Evolutionary conservation across 345 rosid genomes (phyloP).

Genomic region (Ricinus communis): DNA sequence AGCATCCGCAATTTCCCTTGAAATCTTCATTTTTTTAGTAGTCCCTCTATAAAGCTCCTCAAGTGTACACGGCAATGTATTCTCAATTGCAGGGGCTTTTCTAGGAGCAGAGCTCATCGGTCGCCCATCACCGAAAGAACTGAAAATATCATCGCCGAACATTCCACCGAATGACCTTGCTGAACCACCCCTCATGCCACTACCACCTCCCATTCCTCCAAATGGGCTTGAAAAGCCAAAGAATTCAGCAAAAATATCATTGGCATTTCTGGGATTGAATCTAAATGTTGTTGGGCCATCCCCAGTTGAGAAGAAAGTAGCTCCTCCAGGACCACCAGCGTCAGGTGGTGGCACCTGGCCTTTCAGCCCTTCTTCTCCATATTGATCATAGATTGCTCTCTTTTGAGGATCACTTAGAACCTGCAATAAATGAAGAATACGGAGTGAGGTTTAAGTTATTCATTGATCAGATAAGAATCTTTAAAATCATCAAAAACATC

Average conservation of each 20-base stretch:
- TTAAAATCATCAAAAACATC: no score
- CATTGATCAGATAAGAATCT: neutral
- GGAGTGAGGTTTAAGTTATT: no score
- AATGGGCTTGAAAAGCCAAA: constrained; percentile 62
- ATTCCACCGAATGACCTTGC: constrained; percentile 50
- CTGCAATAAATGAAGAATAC: constrained; percentile 30
- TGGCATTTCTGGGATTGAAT: constrained; percentile 66
- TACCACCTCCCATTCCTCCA: constrained; percentile 45
- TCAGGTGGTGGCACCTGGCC: constrained; percentile 75
- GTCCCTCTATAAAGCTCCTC: constrained; percentile 77
- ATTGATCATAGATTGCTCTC: constrained; percentile 74
- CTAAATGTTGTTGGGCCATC: constrained; percentile 58
- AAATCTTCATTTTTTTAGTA: constrained; percentile 84
- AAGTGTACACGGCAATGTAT: constrained; percentile 54
- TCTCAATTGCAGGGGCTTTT: constrained; percentile 64
- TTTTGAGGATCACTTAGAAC: constrained; percentile 81
- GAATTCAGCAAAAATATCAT: constrained; percentile 74
- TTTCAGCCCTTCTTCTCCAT: constrained; percentile 84
- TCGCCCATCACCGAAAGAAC: constrained; percentile 48
- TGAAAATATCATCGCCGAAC: constrained; percentile 68
- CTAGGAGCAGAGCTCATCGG: constrained; percentile 45
- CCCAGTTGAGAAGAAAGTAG: constrained; percentile 73
- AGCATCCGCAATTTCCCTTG: constrained; percentile 66
- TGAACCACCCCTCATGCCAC: constrained; percentile 44
- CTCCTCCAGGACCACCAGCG: constrained; percentile 57